Evolutionary conservation across 1,284 basidiomycete species (phyloP).

Genomic region (Salmacisia buchloeana): DNA sequence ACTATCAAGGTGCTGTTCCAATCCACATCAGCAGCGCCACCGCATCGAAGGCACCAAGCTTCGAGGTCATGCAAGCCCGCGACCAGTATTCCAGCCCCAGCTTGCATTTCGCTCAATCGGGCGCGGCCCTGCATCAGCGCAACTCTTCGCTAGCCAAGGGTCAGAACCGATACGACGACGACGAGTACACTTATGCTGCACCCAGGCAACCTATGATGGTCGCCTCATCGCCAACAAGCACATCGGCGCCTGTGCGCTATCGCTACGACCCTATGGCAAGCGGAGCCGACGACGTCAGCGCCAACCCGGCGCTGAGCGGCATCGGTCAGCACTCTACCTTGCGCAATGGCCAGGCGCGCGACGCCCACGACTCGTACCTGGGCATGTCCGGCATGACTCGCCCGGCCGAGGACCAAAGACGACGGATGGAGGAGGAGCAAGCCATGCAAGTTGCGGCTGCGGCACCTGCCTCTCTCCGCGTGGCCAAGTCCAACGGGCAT

Average conservation of each 20-base stretch:
- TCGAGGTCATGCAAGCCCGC: slow-evolving; percentile 1
- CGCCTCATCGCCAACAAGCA: neutral
- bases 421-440: slow-evolving; percentile 1
- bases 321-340: neutral
- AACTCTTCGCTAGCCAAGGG: neutral
- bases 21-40: neutral
- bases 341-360: neutral
- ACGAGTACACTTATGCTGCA: neutral
- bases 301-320: neutral
- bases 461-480: neutral
- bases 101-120: neutral
- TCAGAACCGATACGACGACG: neutral
- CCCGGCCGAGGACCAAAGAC: neutral
- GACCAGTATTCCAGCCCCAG: neutral
- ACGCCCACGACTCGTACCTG: neutral
- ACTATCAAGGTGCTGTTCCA: neutral
- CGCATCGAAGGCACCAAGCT: neutral
- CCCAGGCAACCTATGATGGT: neutral
- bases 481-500: neutral
- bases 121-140: neutral
- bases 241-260: neutral
- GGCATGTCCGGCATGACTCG: neutral
- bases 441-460: neutral
- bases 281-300: neutral
- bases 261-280: neutral